phyloP scores from a whole-genome alignment of 495 filamentous ascomycete genomes.

The Lasiosphaeris hirsuta region DNA sequence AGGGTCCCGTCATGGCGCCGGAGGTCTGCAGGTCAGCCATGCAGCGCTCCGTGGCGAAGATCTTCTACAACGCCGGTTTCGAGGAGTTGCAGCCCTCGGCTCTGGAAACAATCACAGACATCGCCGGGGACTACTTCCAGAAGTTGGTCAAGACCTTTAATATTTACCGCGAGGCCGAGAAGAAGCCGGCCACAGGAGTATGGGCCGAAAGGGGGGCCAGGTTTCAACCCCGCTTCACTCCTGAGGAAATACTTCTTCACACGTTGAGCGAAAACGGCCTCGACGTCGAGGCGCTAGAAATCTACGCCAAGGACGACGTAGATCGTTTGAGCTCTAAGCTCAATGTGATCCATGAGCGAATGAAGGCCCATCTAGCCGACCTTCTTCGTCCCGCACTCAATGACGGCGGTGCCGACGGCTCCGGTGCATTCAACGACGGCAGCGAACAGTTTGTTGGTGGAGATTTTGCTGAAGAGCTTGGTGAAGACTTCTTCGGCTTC shows the following conservation, averaged over 20 bases:
- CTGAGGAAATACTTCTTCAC: conserved; percentile 85
- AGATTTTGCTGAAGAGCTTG: conserved; percentile 95
- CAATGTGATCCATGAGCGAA: conserved; percentile 80
- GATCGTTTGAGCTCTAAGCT: conserved; percentile 86
- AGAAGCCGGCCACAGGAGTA: conserved; percentile 47
- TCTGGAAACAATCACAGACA: conserved; percentile 83
- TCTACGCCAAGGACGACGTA: conserved; percentile 89
- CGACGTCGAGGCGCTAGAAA: conserved; percentile 76
- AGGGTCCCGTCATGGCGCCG: conserved; percentile 79
- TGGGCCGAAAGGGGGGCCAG: conserved; percentile 36
- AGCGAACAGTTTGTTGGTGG: conserved; percentile 96
- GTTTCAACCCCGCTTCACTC: conserved; percentile 66
- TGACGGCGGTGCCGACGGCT: conserved; percentile 78
- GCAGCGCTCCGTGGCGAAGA: conserved; percentile 85
- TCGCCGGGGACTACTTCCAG: conserved; percentile 83
- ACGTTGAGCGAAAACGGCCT: conserved; percentile 76
- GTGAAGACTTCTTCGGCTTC: conserved; percentile 98
- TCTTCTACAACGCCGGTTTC: conserved; percentile 95
- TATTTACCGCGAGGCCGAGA: conserved; percentile 77
- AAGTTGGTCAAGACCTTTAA: conserved; percentile 77
- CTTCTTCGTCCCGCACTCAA: conserved; percentile 81
- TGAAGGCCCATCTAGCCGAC: conserved; percentile 85
- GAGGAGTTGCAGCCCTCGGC: conserved; percentile 97
- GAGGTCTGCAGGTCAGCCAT: conserved; percentile 76
- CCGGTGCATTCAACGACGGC: conserved; percentile 87